Base-by-base conservation (phyloP, 2,329 filamentous ascomycete species). In the Furcasterigmium sp. region DNA sequence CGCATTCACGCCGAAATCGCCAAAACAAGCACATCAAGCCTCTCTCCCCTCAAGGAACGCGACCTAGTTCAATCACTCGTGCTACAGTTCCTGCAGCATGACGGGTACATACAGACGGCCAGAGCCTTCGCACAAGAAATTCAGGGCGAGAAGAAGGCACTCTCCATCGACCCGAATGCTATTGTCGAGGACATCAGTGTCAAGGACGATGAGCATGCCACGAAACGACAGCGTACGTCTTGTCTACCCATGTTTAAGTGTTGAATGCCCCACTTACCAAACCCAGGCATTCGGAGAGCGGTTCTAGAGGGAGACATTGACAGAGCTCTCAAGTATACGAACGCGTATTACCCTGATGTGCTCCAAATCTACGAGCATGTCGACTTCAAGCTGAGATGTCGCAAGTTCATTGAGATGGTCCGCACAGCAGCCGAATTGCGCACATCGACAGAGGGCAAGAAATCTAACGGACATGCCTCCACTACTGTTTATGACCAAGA, bases 391-490 rank as follows among this genome's bases (percentile, higher is more conserved):
- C 71, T 98, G 39, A 81, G 85, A 52, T 96, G 91, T 59, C 82
- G 90, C 47, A 94, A 93, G 59, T 96, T 97, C 61, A 84, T 97
- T 47, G 93, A 98, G 63, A 91, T 98, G 84, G 89, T 95, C 55
- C 79, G 86, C 32, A 78, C 76, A 45, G 83, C 82, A 28, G 82
- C 84, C 3, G 85, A 91, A 52, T 63, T 85, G 15, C 75, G 73
- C 55, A 67, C 73, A 28, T 64, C 66, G 8, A 63, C 68, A 28
- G 69, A 72, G 8, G 53, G 60, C 5, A 75, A 72, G 53, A 64
- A 53, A 50, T 61, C 53, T 60, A 59, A 74, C 48, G 61, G 69
- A 10, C 69, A 75, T 40, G 66, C 67, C 29, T 54, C 63, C 19
- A 65, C 64, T 26, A 65, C 72, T 39, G 67, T 70, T 49, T 60